Evolutionary conservation across 176 grass and related monocot species (phyloP).

Genomic region (Chrysopogon serrulatus): DNA sequence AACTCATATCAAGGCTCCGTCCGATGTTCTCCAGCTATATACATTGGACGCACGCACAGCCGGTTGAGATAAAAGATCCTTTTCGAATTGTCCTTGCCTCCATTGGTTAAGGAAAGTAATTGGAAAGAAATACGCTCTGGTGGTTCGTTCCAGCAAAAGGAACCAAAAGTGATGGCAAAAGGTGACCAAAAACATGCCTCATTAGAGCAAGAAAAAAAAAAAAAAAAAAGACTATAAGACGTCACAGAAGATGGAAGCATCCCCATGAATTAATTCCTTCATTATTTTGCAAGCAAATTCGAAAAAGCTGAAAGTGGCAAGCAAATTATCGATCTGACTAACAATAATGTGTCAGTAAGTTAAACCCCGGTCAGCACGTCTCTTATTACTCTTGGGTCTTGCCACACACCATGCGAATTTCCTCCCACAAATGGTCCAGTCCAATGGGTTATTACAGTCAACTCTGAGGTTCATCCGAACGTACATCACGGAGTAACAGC

Average conservation of each 20-base stretch:
- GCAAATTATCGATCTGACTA: neutral
- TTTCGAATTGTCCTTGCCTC: constrained; percentile 9
- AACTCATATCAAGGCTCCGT: neutral
- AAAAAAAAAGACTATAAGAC: neutral
- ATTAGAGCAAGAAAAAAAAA: neutral
- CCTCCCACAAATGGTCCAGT: neutral
- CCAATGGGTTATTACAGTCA: neutral
- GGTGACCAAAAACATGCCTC: constrained; percentile 7
- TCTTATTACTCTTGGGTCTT: neutral
- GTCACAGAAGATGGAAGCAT: neutral
- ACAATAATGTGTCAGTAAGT: neutral
- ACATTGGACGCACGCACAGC: neutral
- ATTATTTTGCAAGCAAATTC: neutral
- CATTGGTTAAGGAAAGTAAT: neutral
- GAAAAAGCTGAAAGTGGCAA: neutral
- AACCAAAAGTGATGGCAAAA: constrained; percentile 4
- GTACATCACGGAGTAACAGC: neutral
- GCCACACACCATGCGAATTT: neutral
- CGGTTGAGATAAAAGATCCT: constrained; percentile 32
- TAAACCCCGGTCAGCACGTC: neutral
- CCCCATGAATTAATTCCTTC: too few relatives aligned
- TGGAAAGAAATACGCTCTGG: constrained; percentile 2
- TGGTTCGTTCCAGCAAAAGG: neutral
- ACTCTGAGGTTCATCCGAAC: neutral
- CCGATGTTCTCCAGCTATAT: neutral